Conservation (phyloP, 2,329 filamentous ascomycete genomes). For the Cladophialophora bantiana region DNA sequence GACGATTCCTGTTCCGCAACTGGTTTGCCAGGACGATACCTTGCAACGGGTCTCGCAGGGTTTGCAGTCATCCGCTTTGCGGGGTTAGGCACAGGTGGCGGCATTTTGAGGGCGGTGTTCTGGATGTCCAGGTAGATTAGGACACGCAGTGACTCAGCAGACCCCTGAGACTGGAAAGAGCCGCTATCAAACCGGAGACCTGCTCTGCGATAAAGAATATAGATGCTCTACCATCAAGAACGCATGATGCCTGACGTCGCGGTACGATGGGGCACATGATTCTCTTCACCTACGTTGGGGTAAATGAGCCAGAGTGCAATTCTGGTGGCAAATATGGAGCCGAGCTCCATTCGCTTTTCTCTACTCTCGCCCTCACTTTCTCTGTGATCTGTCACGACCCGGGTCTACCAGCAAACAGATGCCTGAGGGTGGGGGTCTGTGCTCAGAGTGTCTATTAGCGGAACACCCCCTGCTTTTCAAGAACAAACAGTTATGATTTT, state of each 20-base stretch:
- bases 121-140: not conserved
- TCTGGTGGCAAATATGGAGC: not conserved
- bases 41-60: constrained; percentile 73
- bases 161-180: not conserved
- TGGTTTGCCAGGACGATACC: constrained; percentile 86
- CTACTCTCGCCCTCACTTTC: not conserved
- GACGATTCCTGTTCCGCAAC: constrained; percentile 56
- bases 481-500: not conserved
- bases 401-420: not conserved
- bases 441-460: not conserved
- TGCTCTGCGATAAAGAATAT: not conserved
- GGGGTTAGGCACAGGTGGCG: constrained; percentile 52
- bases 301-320: no score
- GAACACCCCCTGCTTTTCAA: not conserved
- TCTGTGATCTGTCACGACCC: not conserved
- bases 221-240: not conserved
- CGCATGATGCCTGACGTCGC: not conserved
- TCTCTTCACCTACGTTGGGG: not conserved
- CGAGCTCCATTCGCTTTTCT: not conserved
- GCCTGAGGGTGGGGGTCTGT: not conserved
- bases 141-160: not conserved
- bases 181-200: not conserved
- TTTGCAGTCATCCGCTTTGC: constrained; percentile 92
- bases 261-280: not conserved
- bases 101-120: constrained; percentile 43